phyloP scores from a whole-genome alignment of 73 alveolate species.

The Stentor coeruleus region DNA sequence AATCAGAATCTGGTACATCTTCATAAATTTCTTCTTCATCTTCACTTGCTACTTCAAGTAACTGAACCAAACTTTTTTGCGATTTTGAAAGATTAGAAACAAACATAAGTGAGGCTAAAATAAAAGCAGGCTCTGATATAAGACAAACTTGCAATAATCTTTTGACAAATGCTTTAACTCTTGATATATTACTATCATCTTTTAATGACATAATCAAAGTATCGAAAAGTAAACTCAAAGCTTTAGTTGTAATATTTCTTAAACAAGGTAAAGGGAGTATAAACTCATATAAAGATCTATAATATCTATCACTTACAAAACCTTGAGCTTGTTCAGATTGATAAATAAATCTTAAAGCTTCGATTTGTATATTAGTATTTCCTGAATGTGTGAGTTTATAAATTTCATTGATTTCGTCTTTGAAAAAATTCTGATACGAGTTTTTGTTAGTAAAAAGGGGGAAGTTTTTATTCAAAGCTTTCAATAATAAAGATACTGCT shows the following conservation, averaged over 20 bases:
- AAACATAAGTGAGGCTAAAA: slow-evolving; percentile 72
- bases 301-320: slow-evolving; percentile 69
- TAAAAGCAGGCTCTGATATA: slow-evolving; percentile 69
- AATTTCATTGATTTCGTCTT: slow-evolving; percentile 66
- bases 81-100: slow-evolving; percentile 61
- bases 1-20: slow-evolving; percentile 48
- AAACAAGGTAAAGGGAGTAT: not conserved
- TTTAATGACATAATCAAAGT: slow-evolving; percentile 68
- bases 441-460: slow-evolving; percentile 40
- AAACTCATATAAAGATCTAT: slow-evolving; percentile 80
- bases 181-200: slow-evolving; percentile 60
- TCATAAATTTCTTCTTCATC: slow-evolving; percentile 49
- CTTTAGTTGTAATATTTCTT: slow-evolving; percentile 37
- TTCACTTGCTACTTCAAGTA: slow-evolving; percentile 23
- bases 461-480: slow-evolving; percentile 3
- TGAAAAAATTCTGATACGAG: slow-evolving; percentile 45
- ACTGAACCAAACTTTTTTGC: slow-evolving; percentile 23
- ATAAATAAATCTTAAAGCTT: slow-evolving; percentile 70
- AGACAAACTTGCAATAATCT: slow-evolving; percentile 75
- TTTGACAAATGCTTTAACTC: slow-evolving; percentile 79
- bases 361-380: slow-evolving; percentile 65
- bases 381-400: slow-evolving; percentile 59
- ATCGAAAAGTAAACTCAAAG: slow-evolving; percentile 52
- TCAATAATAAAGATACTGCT: not conserved
- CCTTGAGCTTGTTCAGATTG: slow-evolving; percentile 66